Percentiles rank a stretch among this genome's conserved stretches.
Conservation (phyloP, 306 rosid genomes). For the Cucurbita moschata region DNA sequence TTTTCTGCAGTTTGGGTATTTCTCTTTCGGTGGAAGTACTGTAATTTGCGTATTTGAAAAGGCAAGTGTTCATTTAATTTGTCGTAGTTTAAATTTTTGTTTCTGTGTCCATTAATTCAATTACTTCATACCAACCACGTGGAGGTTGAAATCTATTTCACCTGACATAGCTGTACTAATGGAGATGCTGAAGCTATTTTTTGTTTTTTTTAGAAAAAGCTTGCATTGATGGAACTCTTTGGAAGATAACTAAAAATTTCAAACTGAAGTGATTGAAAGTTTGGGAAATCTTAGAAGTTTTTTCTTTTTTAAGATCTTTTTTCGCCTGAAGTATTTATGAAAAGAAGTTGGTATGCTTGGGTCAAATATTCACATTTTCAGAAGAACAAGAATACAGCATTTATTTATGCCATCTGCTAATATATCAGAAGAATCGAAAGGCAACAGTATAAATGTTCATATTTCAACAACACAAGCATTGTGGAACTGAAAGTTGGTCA, state of each 20-base stretch:
- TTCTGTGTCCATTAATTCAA: not conserved
- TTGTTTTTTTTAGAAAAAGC: not conserved
- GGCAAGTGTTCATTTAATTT: slow-evolving; percentile 29
- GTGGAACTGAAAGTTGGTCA: not conserved
- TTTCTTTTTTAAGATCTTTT: not conserved
- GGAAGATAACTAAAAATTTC: not conserved
- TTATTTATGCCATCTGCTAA: not conserved
- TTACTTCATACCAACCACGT: not conserved
- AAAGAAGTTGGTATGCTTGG: not conserved
- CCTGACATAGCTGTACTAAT: not conserved
- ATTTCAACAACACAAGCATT: not conserved
- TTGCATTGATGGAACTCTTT: not conserved
- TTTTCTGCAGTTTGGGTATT: slow-evolving; percentile 73
- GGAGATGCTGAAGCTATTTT: not conserved
- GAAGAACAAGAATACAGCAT: not conserved
- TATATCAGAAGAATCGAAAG: not conserved
- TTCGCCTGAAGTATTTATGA: not conserved
- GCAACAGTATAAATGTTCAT: not conserved
- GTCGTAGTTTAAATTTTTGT: not conserved
- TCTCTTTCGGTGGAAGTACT: slow-evolving; percentile 97
- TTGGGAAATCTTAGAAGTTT: not conserved
- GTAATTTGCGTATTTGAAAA: slow-evolving; percentile 78
- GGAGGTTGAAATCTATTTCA: not conserved
- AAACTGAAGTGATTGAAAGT: not conserved
- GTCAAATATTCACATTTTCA: not conserved